phyloP scores from a whole-genome alignment of 2,329 filamentous ascomycete genomes.

The Exophiala dermatitidis region DNA sequence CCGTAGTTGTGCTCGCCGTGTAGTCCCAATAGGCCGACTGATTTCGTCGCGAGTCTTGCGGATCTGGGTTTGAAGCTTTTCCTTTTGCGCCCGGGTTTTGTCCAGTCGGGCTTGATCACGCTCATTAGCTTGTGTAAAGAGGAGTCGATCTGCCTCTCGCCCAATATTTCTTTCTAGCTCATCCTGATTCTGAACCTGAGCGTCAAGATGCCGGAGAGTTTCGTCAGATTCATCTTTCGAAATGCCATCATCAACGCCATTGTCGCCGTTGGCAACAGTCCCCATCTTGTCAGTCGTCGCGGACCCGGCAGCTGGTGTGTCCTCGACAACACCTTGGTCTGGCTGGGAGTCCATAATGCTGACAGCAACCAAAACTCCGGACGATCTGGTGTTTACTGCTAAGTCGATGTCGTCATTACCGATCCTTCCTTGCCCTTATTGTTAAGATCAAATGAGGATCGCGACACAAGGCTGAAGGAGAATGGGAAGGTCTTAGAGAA shows the following conservation, averaged over 20 bases:
- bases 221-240: conserved; percentile 43
- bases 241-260: background rate
- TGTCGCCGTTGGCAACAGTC: no score
- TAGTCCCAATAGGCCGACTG: conserved; percentile 47
- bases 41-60: conserved; percentile 52
- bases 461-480: no score
- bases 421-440: no score
- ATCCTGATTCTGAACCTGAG: conserved; percentile 73
- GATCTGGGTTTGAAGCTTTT: conserved; percentile 60
- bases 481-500: no score
- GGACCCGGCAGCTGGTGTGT: background rate
- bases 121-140: conserved; percentile 56
- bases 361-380: background rate
- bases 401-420: conserved; percentile 5
- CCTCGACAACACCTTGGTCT: background rate
- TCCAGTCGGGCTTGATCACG: conserved; percentile 57
- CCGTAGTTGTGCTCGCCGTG: conserved; percentile 34
- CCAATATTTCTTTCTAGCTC: conserved; percentile 84
- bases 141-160: conserved; percentile 54
- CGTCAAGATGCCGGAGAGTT: conserved; percentile 54
- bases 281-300: background rate
- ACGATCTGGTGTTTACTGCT: background rate
- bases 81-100: conserved; percentile 46
- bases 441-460: no score
- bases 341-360: conserved; percentile 4